These are phyloP conservation scores for Chenopodium formosanum DNA, from an alignment of 148 eudicot genomes.

Conservation along the genomic window DNA sequence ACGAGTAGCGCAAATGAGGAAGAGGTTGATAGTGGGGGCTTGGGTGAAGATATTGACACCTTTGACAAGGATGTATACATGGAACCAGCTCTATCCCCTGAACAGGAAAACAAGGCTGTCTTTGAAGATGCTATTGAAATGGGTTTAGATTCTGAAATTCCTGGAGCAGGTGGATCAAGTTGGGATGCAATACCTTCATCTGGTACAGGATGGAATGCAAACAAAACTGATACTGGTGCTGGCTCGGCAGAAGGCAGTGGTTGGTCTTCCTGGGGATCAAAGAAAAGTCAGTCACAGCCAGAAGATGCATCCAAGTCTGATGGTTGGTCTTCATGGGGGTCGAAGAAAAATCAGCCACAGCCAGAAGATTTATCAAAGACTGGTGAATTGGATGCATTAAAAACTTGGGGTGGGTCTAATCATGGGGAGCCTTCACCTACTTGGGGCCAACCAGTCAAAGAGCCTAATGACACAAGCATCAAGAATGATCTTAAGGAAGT, in stretches of 20 bases:
- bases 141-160: constrained; percentile 20
- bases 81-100: constrained; percentile 65
- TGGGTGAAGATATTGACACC: constrained; percentile 70
- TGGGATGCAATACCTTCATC: constrained; percentile 36
- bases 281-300: constrained; percentile 15
- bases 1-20: constrained; percentile 47
- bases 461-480: neutral
- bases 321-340: constrained; percentile 22
- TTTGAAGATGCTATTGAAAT: constrained; percentile 67
- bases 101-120: constrained; percentile 48
- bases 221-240: constrained; percentile 3
- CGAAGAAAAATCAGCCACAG: constrained; percentile 8
- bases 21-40: constrained; percentile 49
- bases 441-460: constrained; percentile 6
- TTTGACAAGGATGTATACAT: constrained; percentile 49
- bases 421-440: constrained; percentile 8
- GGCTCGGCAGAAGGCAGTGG: constrained; percentile 20
- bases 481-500: neutral
- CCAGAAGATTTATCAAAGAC: neutral
- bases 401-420: neutral
- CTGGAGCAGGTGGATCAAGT: constrained; percentile 22
- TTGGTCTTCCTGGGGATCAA: constrained; percentile 40
- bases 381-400: constrained; percentile 23
- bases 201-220: constrained; percentile 19
- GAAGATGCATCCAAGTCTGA: constrained; percentile 7